These are phyloP conservation scores for Tulasnella sp. DNA, from an alignment of 768 basidiomycete genomes.

Conservation along the genomic window DNA sequence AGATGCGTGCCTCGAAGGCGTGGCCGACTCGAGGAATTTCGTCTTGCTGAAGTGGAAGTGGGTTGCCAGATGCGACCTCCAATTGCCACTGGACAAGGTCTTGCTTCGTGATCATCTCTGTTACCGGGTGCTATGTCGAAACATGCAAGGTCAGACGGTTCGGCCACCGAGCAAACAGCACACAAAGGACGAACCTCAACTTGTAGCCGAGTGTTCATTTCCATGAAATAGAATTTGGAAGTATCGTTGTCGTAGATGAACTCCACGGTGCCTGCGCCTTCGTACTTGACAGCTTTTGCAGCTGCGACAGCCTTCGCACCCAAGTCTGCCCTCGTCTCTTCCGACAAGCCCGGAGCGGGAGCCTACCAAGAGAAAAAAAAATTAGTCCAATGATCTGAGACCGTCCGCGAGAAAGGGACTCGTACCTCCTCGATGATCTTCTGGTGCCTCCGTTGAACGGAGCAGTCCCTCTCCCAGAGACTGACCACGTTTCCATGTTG, in stretches of 20 bases:
- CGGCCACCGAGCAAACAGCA: neutral
- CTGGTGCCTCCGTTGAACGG: slow-evolving; percentile 89
- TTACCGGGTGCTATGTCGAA: slow-evolving; percentile 70
- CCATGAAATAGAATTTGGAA: slow-evolving; percentile 89
- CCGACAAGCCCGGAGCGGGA: slow-evolving; percentile 84
- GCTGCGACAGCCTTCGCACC: slow-evolving; percentile 88
- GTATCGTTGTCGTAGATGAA: slow-evolving; percentile 96
- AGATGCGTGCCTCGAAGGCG: slow-evolving; percentile 93
- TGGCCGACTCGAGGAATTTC: slow-evolving; percentile 87
- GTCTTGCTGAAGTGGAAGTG: slow-evolving; percentile 74
- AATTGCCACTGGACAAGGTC: slow-evolving; percentile 97
- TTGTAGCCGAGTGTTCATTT: slow-evolving; percentile 70
- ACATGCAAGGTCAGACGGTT: neutral
- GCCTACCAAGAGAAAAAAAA: slow-evolving; percentile 59
- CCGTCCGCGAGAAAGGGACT: neutral
- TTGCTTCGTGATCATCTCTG: slow-evolving; percentile 92
- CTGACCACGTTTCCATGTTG: slow-evolving; percentile 77
- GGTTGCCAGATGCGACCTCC: slow-evolving; percentile 88
- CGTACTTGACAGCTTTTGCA: slow-evolving; percentile 89
- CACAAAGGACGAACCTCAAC: slow-evolving; percentile 56
- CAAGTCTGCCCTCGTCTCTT: slow-evolving; percentile 77
- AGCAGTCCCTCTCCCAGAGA: slow-evolving; percentile 95
- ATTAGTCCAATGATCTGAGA: neutral
- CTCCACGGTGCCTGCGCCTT: slow-evolving; percentile 93
- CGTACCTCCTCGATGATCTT: slow-evolving; percentile 90